Evolutionary conservation across 2,329 filamentous ascomycete genomes (phyloP), one percentile per base, ranked within the genome.

Genomic region (Lecanicillium sp.): DNA sequence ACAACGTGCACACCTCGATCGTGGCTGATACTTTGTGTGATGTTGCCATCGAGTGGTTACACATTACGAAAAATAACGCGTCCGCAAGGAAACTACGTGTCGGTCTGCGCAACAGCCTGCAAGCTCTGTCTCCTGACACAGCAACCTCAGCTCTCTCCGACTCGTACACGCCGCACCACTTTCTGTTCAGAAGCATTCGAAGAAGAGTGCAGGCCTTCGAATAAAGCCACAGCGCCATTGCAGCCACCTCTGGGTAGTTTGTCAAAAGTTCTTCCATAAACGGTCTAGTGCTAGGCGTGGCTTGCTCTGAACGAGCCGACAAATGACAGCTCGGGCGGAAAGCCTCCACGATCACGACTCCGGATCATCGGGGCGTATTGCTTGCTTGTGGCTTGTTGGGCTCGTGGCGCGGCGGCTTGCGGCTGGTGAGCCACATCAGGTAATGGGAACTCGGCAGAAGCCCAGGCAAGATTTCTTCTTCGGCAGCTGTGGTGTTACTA

Each of bases 351-450:
- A 48, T 48, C 44, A 46, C 27, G n/a, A 41, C n/a, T 32, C 29
- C 44, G 44, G 44, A 40, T 48, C 37, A 40, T 48, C 44, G 44
- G 44, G 23, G 37, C 43, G 44, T 37, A 29, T 27, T 40, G 37
- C 11, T 15, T 27, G 27, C 26, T 12, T 35, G 37, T 48, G 44
- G 44, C 44, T 48, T 20, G 23, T 38, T 27, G 37, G 29, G 23
- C n/a, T n/a, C n/a, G n/a, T n/a, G n/a, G n/a, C n/a, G n/a, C n/a
- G n/a, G n/a, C 14, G 26, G 24, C n/a, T 45, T 46, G 33, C 26
- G 26, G 26, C 35, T 39, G 14, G n/a, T 39, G 19, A 30, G 27
- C 35, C 44, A 39, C 26, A 38, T 39, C 44, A 46, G 35, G 44
- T 30, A 46, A 46, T 46, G 33, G 17, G 23, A 37, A 45, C n/a